Evolutionary conservation across 2,329 filamentous ascomycete species (phyloP), one percentile per base, ranked within the genome.

Genomic region (Ceratocystis destructans): DNA sequence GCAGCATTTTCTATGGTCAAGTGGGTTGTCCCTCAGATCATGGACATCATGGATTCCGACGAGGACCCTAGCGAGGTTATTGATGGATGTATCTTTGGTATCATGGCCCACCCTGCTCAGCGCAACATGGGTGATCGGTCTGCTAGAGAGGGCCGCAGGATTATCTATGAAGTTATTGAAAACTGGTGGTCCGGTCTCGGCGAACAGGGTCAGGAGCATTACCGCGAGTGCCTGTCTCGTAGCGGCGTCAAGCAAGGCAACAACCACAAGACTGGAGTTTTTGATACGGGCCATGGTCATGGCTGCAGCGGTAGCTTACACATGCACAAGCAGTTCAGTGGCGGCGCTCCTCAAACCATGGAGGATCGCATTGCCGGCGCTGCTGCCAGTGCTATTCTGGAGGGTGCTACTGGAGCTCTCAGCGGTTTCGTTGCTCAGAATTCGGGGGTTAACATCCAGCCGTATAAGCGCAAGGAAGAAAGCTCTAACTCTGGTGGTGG

Each of bases 21-120:
- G 67, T 96, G 91, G 90, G 87, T 87, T 25, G 90, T 96, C 15
- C 93, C 93, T 7, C 90, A 96, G 74, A 78, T 96, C 69, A 94
- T 96, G 78, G 79, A 88, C 45, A 89, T 87, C 71, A 95, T 92
- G 85, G 92, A 96, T 72, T 64, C 64, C 12, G 82, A 96, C 70
- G 85, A 93, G 50, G 88, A 96, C 71, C 77, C 90, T 50, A 80
- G 89, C 69, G 81, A 84, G 66, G 85, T 87, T 2, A 79, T 94
- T 70, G 83, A 87, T 73, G 85, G 87, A 69, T 92, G 96, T 74
- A 85, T 96, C 72, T 77, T 83, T 62, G 91, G 90, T 68, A 86
- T 96, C 45, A 84, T 96, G 74, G 90, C 96, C 72, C 92, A 96
- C 75, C 93, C 92, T 1, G 90, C 90, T 61, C 86, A 90, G 70